These are phyloP conservation scores for Dentipellis fragilis DNA, from an alignment of 768 basidiomycete species.

Conservation along the genomic window DNA sequence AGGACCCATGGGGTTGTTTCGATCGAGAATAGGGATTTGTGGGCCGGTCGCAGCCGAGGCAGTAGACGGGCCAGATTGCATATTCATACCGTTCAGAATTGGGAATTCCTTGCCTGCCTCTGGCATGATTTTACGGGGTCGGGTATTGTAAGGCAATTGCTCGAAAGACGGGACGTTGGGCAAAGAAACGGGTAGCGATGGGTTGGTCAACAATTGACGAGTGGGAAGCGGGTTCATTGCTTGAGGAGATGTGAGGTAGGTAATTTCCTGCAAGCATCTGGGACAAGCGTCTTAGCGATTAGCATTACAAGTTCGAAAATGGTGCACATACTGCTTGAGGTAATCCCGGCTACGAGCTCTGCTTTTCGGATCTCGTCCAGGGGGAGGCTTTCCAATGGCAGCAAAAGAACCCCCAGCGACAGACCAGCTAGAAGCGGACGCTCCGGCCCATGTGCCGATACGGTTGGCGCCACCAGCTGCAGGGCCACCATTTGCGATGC, in stretches of 20 bases:
- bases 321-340: constrained; percentile 75
- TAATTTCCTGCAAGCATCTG: constrained; percentile 95
- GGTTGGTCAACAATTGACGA: constrained; percentile 62
- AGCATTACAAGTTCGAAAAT: constrained; percentile 2
- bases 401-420: constrained; percentile 33
- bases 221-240: constrained; percentile 96
- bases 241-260: constrained; percentile 92
- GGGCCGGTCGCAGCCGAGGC: constrained; percentile 35
- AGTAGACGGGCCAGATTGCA: constrained; percentile 42
- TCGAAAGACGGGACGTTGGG: constrained; percentile 72
- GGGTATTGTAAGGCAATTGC: constrained; percentile 62
- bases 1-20: constrained; percentile 30
- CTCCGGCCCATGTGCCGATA: constrained; percentile 43
- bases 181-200: constrained; percentile 51
- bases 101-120: constrained; percentile 66
- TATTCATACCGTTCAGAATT: constrained; percentile 49
- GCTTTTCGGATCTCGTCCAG: constrained; percentile 90
- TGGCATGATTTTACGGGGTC: constrained; percentile 72
- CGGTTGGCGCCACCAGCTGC: constrained; percentile 35
- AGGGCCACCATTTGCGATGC: constrained; percentile 28
- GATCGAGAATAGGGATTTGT: constrained; percentile 39
- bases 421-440: constrained; percentile 33
- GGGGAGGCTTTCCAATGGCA: constrained; percentile 53
- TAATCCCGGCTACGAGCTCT: constrained; percentile 92
- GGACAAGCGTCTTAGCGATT: constrained; percentile 8